phyloP scores from a whole-genome alignment of 1,139 yeast species.

The Pichia sp. region DNA sequence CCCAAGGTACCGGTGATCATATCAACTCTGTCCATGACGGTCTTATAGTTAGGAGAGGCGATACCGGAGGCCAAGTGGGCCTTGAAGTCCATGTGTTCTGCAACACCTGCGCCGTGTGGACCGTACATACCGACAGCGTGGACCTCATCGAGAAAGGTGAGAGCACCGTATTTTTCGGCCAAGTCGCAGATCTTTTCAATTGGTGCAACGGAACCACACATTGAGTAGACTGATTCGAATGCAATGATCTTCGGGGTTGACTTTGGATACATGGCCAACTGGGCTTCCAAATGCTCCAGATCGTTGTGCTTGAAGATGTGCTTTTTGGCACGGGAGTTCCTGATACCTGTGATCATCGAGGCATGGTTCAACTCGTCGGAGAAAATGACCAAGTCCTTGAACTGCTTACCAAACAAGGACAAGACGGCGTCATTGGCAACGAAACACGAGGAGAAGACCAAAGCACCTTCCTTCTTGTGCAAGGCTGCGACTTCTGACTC shows the following conservation, averaged over 20 bases:
- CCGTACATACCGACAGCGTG: conserved; percentile 99
- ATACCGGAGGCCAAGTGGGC: conserved; percentile 69
- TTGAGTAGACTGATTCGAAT: conserved; percentile 93
- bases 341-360: conserved; percentile 93
- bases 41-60: conserved; percentile 44
- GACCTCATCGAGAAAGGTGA: conserved; percentile 95
- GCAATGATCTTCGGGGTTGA: conserved; percentile 91
- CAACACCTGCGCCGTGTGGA: conserved; percentile 99
- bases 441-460: conserved; percentile 91
- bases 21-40: conserved; percentile 86
- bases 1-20: conserved; percentile 97
- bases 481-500: conserved; percentile 85
- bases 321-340: conserved; percentile 83
- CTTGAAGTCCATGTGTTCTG: conserved; percentile 89
- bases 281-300: conserved; percentile 71
- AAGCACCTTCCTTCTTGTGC: conserved; percentile 92
- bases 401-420: conserved; percentile 83
- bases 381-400: conserved; percentile 85
- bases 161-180: conserved; percentile 96
- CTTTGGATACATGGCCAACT: conserved; percentile 74
- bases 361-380: conserved; percentile 95
- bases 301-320: conserved; percentile 91
- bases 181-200: conserved; percentile 88
- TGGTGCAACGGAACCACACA: conserved; percentile 97
- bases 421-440: conserved; percentile 98